These are phyloP conservation scores for Blepharisma stoltei DNA, from an alignment of 73 alveolate species.

Conservation along the genomic window DNA sequence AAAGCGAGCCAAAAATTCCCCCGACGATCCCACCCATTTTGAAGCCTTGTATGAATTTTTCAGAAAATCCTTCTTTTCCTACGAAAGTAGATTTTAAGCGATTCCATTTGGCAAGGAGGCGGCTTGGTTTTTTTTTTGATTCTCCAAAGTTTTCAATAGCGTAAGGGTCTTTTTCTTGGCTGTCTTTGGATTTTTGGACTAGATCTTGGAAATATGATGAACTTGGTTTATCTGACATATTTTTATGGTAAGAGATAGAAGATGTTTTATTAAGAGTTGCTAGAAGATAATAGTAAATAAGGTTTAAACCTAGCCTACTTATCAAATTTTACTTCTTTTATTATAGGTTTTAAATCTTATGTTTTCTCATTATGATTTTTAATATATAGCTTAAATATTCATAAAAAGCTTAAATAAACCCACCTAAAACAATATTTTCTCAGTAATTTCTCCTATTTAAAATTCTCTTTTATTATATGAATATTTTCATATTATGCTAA, in stretches of 20 bases:
- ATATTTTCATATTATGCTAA: too few relatives aligned
- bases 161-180: constrained; percentile 23
- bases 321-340: too few relatives aligned
- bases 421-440: too few relatives aligned
- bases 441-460: too few relatives aligned
- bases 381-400: too few relatives aligned
- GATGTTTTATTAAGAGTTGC: background rate
- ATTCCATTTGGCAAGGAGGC: constrained; percentile 33
- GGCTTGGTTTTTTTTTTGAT: constrained; percentile 29
- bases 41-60: constrained; percentile 53
- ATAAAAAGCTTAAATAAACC: too few relatives aligned
- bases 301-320: too few relatives aligned
- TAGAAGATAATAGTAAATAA: background rate
- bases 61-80: constrained; percentile 43
- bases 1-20: constrained; percentile 56
- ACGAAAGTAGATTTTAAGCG: constrained; percentile 53
- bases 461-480: too few relatives aligned
- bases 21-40: constrained; percentile 70
- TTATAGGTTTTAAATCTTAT: too few relatives aligned
- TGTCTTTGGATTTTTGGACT: background rate
- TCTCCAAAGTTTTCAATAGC: constrained; percentile 32
- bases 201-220: background rate
- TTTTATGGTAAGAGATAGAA: background rate
- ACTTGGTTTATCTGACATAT: background rate
- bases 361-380: too few relatives aligned